Evolutionary conservation across 495 filamentous ascomycete species (phyloP).

Genomic region (Rusavskia elegans): DNA sequence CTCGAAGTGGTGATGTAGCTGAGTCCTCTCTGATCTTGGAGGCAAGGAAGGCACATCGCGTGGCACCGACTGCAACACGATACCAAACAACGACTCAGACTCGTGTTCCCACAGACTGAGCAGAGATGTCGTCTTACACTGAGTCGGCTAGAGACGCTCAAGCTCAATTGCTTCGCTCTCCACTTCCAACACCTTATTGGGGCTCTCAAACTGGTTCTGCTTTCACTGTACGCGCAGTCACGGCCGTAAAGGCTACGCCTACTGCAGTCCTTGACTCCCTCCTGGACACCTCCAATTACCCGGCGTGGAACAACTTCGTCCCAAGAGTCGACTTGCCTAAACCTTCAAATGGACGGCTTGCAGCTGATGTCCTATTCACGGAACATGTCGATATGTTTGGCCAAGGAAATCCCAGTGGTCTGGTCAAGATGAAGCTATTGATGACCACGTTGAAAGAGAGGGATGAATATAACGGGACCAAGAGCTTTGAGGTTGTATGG

Average conservation of each 20-base stretch:
- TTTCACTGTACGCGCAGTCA: slow-evolving; percentile 9
- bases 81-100: no score
- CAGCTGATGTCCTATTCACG: slow-evolving; percentile 2
- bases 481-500: slow-evolving; percentile 11
- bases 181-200: slow-evolving; percentile 13
- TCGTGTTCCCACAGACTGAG: neutral
- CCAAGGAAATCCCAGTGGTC: neutral
- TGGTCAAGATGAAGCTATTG: slow-evolving; percentile 6
- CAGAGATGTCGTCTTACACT: neutral
- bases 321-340: neutral
- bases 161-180: neutral
- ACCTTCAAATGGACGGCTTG: neutral
- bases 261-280: slow-evolving; percentile 3
- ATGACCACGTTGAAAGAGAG: slow-evolving; percentile 9
- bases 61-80: neutral
- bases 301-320: slow-evolving; percentile 16
- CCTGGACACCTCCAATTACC: slow-evolving; percentile 8
- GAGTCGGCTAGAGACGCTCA: neutral
- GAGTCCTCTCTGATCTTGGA: no score
- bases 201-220: slow-evolving; percentile 2
- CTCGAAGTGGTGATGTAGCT: no score
- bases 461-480: neutral
- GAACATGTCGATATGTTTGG: slow-evolving; percentile 12
- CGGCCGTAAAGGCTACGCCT: slow-evolving; percentile 3
- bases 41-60: neutral